Evolutionary conservation across 202 grass and related monocot genomes (phyloP).

Genomic region (Eragrostis tef): DNA sequence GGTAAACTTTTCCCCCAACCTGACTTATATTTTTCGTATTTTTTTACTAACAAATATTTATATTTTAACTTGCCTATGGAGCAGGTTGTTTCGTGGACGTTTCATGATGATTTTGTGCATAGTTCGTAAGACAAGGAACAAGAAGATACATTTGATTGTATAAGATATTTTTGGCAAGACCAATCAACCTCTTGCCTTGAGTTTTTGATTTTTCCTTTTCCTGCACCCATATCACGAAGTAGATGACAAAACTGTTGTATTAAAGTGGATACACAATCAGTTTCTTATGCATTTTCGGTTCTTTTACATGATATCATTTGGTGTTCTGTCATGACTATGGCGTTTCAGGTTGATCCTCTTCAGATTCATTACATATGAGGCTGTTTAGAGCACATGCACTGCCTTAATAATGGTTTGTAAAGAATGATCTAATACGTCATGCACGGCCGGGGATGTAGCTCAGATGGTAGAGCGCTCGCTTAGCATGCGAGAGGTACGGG

Average conservation of each 20-base stretch:
- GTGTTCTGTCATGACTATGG: not conserved
- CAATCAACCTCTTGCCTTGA: not conserved
- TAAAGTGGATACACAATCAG: not conserved
- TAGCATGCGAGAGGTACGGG: too few species aligned
- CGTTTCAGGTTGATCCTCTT: too few species aligned
- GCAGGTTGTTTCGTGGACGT: not conserved
- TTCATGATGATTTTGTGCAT: not conserved
- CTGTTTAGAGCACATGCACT: too few species aligned
- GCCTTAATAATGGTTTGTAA: too few species aligned
- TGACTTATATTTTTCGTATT: not conserved
- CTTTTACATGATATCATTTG: not conserved
- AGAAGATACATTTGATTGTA: constrained; percentile 9
- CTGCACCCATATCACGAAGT: not conserved
- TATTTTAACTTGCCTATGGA: not conserved
- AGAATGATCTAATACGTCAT: too few species aligned
- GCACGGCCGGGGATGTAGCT: not conserved
- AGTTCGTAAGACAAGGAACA: not conserved
- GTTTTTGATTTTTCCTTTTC: not conserved
- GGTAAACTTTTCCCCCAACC: constrained; percentile 19
- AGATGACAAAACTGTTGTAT: not conserved
- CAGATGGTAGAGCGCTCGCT: not conserved
- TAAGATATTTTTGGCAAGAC: not conserved
- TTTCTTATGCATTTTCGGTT: not conserved
- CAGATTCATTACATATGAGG: too few species aligned
- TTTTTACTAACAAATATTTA: not conserved